phyloP scores from a whole-genome alignment of 179 eudicot genomes.

The Silene noctiflora region DNA sequence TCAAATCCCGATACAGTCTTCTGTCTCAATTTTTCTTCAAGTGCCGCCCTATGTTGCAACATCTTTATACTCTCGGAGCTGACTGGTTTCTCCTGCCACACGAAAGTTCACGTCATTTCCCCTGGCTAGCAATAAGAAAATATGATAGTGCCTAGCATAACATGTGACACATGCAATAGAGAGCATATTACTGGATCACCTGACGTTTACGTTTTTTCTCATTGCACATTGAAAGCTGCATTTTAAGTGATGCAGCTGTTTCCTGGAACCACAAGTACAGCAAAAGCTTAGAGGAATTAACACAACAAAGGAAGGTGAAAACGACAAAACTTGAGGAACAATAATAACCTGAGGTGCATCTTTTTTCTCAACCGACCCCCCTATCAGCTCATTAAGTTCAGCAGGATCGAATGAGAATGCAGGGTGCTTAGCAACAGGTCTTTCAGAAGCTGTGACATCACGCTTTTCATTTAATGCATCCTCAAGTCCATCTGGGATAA shows the following conservation, averaged over 20 bases:
- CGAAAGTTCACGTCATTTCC: constrained; percentile 11
- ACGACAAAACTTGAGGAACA: background rate
- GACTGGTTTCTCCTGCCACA: constrained; percentile 51
- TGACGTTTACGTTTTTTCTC: constrained; percentile 34
- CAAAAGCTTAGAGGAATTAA: constrained; percentile 12
- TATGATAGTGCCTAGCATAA: background rate
- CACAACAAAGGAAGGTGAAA: background rate
- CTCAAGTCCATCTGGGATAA: constrained; percentile 63
- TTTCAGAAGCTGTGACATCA: constrained; percentile 22
- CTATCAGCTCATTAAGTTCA: constrained; percentile 22
- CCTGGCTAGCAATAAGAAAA: constrained; percentile 11
- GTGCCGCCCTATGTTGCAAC: constrained; percentile 79
- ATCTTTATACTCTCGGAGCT: constrained; percentile 73
- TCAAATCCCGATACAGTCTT: constrained; percentile 55
- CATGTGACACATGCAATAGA: background rate
- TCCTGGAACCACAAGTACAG: constrained; percentile 23
- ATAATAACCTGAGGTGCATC: constrained; percentile 39
- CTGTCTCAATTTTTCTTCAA: constrained; percentile 82
- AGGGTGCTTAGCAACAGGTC: constrained; percentile 25
- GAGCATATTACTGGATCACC: constrained; percentile 31
- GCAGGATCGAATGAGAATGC: constrained; percentile 27
- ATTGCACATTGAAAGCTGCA: constrained; percentile 25
- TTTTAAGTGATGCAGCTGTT: constrained; percentile 36
- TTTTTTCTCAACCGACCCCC: constrained; percentile 27
- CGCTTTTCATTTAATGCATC: constrained; percentile 38